These are phyloP conservation scores for Fusarium tuaranense DNA, from an alignment of 2,329 filamentous ascomycete species.

Conservation along the genomic window DNA sequence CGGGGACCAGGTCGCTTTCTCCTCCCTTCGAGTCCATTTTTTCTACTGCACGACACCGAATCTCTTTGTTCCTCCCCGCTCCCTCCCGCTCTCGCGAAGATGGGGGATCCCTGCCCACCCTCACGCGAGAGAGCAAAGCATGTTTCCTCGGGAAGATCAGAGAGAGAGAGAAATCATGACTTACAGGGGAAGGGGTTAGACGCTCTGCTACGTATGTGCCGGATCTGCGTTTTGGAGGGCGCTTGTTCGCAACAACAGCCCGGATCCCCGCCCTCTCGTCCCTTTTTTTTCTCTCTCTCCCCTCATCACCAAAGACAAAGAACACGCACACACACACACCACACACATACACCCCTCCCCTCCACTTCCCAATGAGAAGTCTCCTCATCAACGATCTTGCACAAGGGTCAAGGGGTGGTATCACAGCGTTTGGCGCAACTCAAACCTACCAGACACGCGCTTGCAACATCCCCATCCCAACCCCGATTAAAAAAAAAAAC, in stretches of 20 bases:
- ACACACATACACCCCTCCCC: not conserved
- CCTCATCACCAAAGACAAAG: not conserved
- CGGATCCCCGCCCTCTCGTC: not conserved
- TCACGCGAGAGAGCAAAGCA: not conserved
- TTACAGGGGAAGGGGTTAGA: constrained; percentile 14
- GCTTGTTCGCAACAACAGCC: not conserved
- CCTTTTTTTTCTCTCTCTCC: not conserved
- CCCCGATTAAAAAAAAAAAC: not conserved
- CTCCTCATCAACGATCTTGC: constrained; percentile 9
- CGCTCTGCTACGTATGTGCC: constrained; percentile 4
- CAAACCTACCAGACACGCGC: not conserved
- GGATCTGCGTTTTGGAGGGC: constrained; percentile 13
- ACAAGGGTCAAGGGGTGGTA: constrained; percentile 22
- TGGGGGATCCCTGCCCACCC: not conserved
- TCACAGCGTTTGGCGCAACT: constrained; percentile 3
- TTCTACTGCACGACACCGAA: constrained; percentile 4
- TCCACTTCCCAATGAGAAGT: not conserved
- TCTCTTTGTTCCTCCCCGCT: not conserved
- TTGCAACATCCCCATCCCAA: not conserved
- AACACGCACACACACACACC: not conserved
- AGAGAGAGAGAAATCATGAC: not conserved
- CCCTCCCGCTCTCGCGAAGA: not conserved
- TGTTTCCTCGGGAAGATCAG: not conserved
- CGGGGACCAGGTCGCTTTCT: constrained; percentile 12
- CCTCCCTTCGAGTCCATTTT: not conserved